Percentiles rank a stretch among this genome's conserved stretches.
Evolutionary conservation across 495 filamentous ascomycete genomes (phyloP).

Genomic region (Aspergillus haitiensis): DNA sequence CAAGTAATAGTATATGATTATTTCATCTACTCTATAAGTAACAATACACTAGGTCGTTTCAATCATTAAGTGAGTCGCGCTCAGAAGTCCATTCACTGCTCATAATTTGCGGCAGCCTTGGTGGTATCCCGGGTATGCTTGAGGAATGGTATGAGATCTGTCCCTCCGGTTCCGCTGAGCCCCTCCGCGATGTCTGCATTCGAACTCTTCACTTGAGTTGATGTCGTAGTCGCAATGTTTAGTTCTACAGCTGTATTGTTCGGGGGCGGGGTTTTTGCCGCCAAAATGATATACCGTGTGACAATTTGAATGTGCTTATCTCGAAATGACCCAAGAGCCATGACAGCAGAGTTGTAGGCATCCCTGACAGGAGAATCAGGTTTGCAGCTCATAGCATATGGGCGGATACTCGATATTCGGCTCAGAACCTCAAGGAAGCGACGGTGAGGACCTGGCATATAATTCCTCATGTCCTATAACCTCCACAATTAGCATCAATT

Average conservation of each 20-base stretch:
- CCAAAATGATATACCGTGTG: slow-evolving; percentile 84
- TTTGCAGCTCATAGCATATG: slow-evolving; percentile 65
- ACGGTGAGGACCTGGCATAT: slow-evolving; percentile 93
- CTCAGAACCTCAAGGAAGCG: slow-evolving; percentile 78
- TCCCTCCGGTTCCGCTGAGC: slow-evolving; percentile 86
- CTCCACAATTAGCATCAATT: background rate
- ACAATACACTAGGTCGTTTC: no score
- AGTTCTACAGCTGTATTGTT: slow-evolving; percentile 17
- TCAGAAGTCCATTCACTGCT: slow-evolving; percentile 14
- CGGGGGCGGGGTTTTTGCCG: slow-evolving; percentile 29
- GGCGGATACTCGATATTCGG: slow-evolving; percentile 75
- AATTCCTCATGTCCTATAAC: slow-evolving; percentile 79
- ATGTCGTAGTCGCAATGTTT: slow-evolving; percentile 36
- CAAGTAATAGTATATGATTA: no score
- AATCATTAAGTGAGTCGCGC: no score
- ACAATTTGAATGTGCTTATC: slow-evolving; percentile 95
- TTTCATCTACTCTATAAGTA: no score
- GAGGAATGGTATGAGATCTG: slow-evolving; percentile 84
- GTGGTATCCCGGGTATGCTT: slow-evolving; percentile 92
- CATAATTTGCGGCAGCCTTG: slow-evolving; percentile 32
- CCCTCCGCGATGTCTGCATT: slow-evolving; percentile 23
- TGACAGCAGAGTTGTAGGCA: slow-evolving; percentile 84
- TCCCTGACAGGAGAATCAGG: slow-evolving; percentile 62
- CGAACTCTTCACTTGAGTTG: slow-evolving; percentile 25
- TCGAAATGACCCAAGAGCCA: slow-evolving; percentile 77